Conservation (phyloP, 1,139 yeast species). For the Magnusiomyces suaveolens region DNA sequence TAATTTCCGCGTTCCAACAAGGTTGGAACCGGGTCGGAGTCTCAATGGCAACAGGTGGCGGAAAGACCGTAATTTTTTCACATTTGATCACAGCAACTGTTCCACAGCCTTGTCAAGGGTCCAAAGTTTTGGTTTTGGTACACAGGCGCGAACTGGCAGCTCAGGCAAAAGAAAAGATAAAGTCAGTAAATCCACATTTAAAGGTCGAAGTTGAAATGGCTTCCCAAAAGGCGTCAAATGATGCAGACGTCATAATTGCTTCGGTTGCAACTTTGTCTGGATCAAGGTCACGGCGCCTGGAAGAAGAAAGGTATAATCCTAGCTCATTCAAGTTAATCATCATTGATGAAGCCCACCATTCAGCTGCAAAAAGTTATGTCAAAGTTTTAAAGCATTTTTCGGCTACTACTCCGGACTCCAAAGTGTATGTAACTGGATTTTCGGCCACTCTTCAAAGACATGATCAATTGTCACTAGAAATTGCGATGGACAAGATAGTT, state of each 20-base stretch:
- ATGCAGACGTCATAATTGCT: constrained; percentile 63
- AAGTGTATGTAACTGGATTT: constrained; percentile 62
- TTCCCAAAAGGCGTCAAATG: constrained; percentile 31
- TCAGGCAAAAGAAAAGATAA: constrained; percentile 55
- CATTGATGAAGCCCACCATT: constrained; percentile 91
- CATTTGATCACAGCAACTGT: constrained; percentile 46
- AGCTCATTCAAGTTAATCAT: constrained; percentile 58
- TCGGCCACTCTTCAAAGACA: constrained; percentile 71
- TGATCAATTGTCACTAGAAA: constrained; percentile 53
- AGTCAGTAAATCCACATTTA: constrained; percentile 41
- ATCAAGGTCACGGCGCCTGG: constrained; percentile 38
- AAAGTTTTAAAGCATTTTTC: constrained; percentile 48
- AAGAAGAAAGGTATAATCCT: constrained; percentile 41
- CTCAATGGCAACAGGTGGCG: constrained; percentile 90
- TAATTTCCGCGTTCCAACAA: constrained; percentile 31
- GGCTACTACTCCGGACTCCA: constrained; percentile 37
- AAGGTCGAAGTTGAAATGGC: constrained; percentile 72
- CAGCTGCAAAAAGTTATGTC: constrained; percentile 62
- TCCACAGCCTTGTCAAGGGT: constrained; percentile 35
- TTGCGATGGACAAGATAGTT: constrained; percentile 63
- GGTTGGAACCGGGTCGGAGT: constrained; percentile 62
- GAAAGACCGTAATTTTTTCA: constrained; percentile 84
- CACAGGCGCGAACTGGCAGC: constrained; percentile 71
- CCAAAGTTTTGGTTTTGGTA: constrained; percentile 57
- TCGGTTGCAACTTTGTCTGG: constrained; percentile 57